A percentile compares a stretch with the other conserved stretches of the same genome.
phyloP scores from a whole-genome alignment of 1,139 yeast genomes.

The Zygosaccharomyces pseudobailii region DNA sequence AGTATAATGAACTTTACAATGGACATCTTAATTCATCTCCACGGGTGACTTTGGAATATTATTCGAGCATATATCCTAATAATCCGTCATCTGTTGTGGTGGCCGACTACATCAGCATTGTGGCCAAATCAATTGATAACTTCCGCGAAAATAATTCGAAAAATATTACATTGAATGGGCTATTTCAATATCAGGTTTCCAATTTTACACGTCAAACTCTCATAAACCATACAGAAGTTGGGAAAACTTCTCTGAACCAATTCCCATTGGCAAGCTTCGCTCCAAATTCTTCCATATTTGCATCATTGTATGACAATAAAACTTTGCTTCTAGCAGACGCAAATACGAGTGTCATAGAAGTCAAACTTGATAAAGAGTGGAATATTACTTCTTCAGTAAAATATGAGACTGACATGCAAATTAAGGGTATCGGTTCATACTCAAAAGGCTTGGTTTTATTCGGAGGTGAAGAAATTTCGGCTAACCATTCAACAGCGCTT shows the following conservation, averaged over 20 bases:
- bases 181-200: constrained; percentile 73
- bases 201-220: constrained; percentile 50
- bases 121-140: constrained; percentile 48
- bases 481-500: constrained; percentile 12
- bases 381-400: constrained; percentile 11
- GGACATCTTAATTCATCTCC: constrained; percentile 66
- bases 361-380: constrained; percentile 16
- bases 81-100: constrained; percentile 47
- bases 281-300: constrained; percentile 27
- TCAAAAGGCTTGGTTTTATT: constrained; percentile 23
- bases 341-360: constrained; percentile 24
- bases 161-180: constrained; percentile 51
- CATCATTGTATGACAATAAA: constrained; percentile 23
- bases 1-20: constrained; percentile 70
- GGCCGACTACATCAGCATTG: constrained; percentile 63
- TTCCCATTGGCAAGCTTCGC: constrained; percentile 49
- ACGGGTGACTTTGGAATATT: constrained; percentile 45
- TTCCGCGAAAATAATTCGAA: constrained; percentile 33
- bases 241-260: constrained; percentile 64
- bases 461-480: constrained; percentile 19
- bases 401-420: constrained; percentile 15
- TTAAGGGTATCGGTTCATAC: constrained; percentile 17
- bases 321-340: constrained; percentile 24
- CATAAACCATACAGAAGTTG: constrained; percentile 41
- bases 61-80: constrained; percentile 34